Percentiles rank a stretch among this genome's conserved stretches.
These are phyloP conservation scores for Salix dunnii DNA, from an alignment of 345 rosid genomes.

Conservation along the genomic window DNA sequence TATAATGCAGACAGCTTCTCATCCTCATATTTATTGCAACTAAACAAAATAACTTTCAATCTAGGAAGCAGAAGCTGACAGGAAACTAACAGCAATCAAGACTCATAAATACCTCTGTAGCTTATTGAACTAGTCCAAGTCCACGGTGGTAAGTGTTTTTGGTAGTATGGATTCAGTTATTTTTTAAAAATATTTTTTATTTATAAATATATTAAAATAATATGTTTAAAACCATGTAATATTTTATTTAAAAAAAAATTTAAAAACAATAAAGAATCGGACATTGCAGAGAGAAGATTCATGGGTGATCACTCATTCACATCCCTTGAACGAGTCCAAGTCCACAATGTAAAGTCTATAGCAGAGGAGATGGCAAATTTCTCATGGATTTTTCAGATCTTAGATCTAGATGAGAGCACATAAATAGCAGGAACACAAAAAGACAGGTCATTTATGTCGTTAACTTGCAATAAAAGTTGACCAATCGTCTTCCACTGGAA, in stretches of 20 bases:
- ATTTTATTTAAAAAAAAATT: no score
- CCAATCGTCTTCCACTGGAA: not conserved
- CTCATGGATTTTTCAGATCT: not conserved
- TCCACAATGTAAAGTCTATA: no score
- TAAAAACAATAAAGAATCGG: not conserved
- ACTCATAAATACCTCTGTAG: constrained; percentile 35
- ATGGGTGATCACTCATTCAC: not conserved
- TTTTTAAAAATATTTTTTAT: no score
- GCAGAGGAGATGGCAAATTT: not conserved
- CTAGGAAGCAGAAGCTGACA: constrained; percentile 44
- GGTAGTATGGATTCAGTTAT: no score
- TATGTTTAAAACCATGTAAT: no score
- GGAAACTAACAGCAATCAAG: constrained; percentile 50
- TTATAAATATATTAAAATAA: no score
- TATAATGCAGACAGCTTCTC: no score
- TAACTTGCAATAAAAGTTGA: not conserved
- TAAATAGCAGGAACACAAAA: not conserved
- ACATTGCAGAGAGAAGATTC: not conserved
- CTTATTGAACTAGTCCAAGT: constrained; percentile 9
- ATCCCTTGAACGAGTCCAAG: not conserved
- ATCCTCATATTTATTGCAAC: no score
- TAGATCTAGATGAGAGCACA: no score
- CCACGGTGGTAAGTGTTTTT: not conserved
- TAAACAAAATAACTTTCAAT: not conserved
- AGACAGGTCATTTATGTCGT: not conserved